These are phyloP conservation scores for Xylaria telfairii DNA, from an alignment of 495 filamentous ascomycete genomes.

Conservation along the genomic window DNA sequence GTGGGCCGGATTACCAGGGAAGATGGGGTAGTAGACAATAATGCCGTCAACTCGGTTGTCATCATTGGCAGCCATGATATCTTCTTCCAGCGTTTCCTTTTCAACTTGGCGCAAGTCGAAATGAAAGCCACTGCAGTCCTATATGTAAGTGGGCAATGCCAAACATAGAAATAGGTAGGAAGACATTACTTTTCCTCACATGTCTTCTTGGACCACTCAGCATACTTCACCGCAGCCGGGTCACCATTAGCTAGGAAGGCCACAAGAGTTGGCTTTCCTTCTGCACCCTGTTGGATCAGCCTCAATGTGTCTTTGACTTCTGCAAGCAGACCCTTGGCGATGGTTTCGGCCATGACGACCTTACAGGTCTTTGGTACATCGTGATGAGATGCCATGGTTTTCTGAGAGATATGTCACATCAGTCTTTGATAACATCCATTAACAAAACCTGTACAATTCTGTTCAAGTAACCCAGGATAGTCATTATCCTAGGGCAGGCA, in stretches of 20 bases:
- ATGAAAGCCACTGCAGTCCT: conserved; percentile 74
- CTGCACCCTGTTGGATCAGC: conserved; percentile 58
- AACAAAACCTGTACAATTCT: not conserved
- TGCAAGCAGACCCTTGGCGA: conserved; percentile 77
- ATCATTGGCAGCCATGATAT: conserved; percentile 79
- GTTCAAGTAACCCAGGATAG: not conserved
- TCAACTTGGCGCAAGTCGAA: conserved; percentile 83
- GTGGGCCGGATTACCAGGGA: conserved; percentile 71
- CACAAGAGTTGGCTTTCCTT: conserved; percentile 73
- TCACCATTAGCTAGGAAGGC: conserved; percentile 93
- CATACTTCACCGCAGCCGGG: conserved; percentile 89
- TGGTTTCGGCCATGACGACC: conserved; percentile 82
- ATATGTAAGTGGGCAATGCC: conserved; percentile 22
- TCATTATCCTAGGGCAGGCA: not conserved
- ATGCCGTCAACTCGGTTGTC: conserved; percentile 85
- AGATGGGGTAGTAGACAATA: conserved; percentile 98
- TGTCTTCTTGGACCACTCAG: conserved; percentile 96
- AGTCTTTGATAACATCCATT: not conserved
- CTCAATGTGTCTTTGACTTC: conserved; percentile 78
- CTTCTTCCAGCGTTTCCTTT: conserved; percentile 87
- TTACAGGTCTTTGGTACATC: conserved; percentile 75
- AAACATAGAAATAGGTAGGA: conserved; percentile 27
- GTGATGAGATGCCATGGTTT: conserved; percentile 46
- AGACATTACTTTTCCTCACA: conserved; percentile 85
- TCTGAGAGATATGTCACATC: conserved; percentile 2